Evolutionary conservation across 2,329 filamentous ascomycete species (phyloP).

Genomic region (Epichloe coenophiala): DNA sequence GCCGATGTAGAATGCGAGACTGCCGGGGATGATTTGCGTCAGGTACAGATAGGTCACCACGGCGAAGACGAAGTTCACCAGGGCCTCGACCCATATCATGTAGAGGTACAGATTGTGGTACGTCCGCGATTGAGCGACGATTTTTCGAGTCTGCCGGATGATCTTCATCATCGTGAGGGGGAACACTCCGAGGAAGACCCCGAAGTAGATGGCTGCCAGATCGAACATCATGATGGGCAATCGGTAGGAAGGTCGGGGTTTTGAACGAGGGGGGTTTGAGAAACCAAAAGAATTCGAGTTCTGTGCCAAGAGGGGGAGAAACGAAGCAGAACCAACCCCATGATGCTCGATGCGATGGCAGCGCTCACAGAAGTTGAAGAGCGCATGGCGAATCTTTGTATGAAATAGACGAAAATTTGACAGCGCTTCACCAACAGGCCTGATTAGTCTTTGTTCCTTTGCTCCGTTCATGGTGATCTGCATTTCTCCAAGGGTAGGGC

Average conservation of each 20-base stretch:
- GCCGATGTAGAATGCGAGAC: slow-evolving; percentile 4
- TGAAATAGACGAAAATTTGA: too few relatives aligned
- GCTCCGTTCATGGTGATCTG: too few relatives aligned
- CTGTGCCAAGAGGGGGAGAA: too few relatives aligned
- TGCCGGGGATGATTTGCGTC: slow-evolving; percentile 8
- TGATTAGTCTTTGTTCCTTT: too few relatives aligned
- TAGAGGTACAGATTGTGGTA: slow-evolving; percentile 13
- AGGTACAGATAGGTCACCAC: slow-evolving; percentile 15
- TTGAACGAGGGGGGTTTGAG: neutral
- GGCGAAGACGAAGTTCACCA: slow-evolving; percentile 14
- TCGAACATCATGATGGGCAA: slow-evolving; percentile 7
- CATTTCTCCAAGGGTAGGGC: too few relatives aligned
- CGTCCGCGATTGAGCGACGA: slow-evolving; percentile 8
- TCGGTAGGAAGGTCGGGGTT: neutral
- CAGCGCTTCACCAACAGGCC: too few relatives aligned
- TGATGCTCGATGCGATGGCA: too few relatives aligned
- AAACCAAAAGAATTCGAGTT: too few relatives aligned
- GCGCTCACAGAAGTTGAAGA: too few relatives aligned
- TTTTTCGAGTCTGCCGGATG: slow-evolving; percentile 10
- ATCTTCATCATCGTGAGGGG: slow-evolving; percentile 13
- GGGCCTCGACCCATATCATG: slow-evolving; percentile 15
- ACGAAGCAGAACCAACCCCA: too few relatives aligned
- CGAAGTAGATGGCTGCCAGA: slow-evolving; percentile 12
- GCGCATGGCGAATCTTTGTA: too few relatives aligned
- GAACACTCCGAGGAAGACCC: slow-evolving; percentile 14